Base-by-base conservation (phyloP, 2,329 filamentous ascomycete genomes). In the Sordariomycetes sp. region DNA sequence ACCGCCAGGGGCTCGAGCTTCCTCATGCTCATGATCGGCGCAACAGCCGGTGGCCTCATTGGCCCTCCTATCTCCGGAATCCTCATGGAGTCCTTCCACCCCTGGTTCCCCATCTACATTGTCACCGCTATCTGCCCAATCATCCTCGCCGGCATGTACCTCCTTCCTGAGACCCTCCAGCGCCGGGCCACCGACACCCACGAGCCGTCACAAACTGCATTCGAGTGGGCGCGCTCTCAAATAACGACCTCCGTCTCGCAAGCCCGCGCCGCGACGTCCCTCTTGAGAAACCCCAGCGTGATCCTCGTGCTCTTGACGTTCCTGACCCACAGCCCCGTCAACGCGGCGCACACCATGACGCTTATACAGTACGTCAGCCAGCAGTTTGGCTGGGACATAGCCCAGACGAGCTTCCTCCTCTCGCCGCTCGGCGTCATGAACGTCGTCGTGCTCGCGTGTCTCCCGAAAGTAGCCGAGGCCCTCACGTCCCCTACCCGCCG, bases 341-440 rank as follows among this genome's bases (percentile, higher is more conserved):
- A 64, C 55, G 61, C 65, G 0, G 69, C 70, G 6, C 68, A 71
- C 60, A 65, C 67, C 13, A 63, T 62, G 7, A 72, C 67, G 0
- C 62, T 75, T 34, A 64, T 68, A 4, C 73, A 75, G 62, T 73
- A 72, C 48, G 62, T 76, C 57, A 74, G 71, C 67, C 74, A 72
- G 57, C 64, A 74, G 58, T 76, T 75, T 52, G 67, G 67, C 54
- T 75, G 73, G 73, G 68, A 63, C 22, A 66, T 76, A 32, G 72
- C 69, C 20, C 66, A 74, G 57, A 70, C 68, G 0, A 73, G 69
- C 58, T 66, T 74, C 57, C 64, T 75, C 34, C 64, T 75, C 8
- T 73, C 73, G 1, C 70, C 72, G 0, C 59, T 72, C 3, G 72
- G 73, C 22, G 53, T 76, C 3, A 65, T 74, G 34, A 69, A 70